These are phyloP conservation scores for Paramecium sonneborni DNA, from an alignment of 73 alveolate genomes.

Conservation along the genomic window DNA sequence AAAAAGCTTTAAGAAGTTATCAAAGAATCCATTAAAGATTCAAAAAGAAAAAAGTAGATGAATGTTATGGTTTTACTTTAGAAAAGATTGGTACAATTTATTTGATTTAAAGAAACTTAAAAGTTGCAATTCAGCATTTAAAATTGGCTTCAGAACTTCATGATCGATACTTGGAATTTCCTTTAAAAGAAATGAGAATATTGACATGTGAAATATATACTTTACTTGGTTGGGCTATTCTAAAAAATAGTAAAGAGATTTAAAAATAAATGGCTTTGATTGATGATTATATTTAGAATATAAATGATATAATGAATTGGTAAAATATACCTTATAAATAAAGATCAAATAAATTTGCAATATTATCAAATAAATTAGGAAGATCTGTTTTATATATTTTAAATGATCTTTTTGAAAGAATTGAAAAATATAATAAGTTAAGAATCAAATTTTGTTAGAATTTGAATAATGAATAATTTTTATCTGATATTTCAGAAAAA, in stretches of 20 bases:
- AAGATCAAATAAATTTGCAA: neutral
- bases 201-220: neutral
- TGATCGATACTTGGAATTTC: neutral
- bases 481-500: neutral
- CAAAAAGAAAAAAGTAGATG: neutral
- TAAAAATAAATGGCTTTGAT: neutral
- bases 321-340: neutral
- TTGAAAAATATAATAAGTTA: neutral
- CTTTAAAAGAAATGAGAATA: neutral
- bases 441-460: neutral
- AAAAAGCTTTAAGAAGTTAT: neutral
- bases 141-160: constrained; percentile 8
- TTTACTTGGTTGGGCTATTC: neutral
- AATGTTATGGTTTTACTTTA: constrained; percentile 39
- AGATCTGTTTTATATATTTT: neutral
- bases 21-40: neutral
- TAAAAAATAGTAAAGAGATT: neutral
- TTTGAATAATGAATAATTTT: neutral
- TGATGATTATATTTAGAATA: neutral
- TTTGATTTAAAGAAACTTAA: neutral
- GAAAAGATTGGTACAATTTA: neutral
- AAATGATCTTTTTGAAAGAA: neutral
- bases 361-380: neutral
- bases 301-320: neutral
- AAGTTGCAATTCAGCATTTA: neutral